A percentile compares a stretch with the other conserved stretches of the same genome.
Conservation (phyloP, 108 stramenopile genomes). For the Discostella stelligeroides region DNA sequence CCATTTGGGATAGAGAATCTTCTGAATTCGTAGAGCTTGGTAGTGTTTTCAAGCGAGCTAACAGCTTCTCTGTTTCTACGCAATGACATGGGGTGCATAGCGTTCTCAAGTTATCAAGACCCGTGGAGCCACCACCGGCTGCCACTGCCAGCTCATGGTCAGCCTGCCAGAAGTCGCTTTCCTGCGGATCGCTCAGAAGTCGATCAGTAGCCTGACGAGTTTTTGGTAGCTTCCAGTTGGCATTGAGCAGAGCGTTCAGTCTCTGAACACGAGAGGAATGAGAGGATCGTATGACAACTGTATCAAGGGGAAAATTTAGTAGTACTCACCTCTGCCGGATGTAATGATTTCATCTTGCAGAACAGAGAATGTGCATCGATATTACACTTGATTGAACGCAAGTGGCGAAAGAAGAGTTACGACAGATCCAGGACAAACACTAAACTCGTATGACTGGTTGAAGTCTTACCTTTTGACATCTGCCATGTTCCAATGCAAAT, state of each 20-base stretch:
- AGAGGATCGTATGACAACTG: background rate
- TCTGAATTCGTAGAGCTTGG: constrained; percentile 5
- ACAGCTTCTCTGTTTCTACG: constrained; percentile 53
- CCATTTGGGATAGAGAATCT: constrained; percentile 15
- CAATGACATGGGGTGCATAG: constrained; percentile 79
- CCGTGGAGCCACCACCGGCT: constrained; percentile 76
- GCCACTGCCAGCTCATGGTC: constrained; percentile 83
- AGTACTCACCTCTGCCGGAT: constrained; percentile 64
- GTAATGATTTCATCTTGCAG: constrained; percentile 51
- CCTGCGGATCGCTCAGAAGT: constrained; percentile 61
- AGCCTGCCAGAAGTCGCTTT: constrained; percentile 85
- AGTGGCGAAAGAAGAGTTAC: no score
- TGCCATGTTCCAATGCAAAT: constrained; percentile 65
- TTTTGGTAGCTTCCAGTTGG: constrained; percentile 67
- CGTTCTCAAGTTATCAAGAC: constrained; percentile 76
- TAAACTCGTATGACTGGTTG: no score
- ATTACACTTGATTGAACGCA: constrained; percentile 32
- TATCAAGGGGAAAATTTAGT: no score
- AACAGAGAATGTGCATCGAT: constrained; percentile 64
- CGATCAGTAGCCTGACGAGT: constrained; percentile 51
- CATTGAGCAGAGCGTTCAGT: constrained; percentile 61
- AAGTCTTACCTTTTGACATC: constrained; percentile 29
- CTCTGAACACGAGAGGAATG: constrained; percentile 26
- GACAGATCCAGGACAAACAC: no score
- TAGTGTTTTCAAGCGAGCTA: constrained; percentile 25